A percentile compares a stretch with the other conserved stretches of the same genome.
Conservation (phyloP, 495 filamentous ascomycete genomes). For the Penicillium argentinense region DNA sequence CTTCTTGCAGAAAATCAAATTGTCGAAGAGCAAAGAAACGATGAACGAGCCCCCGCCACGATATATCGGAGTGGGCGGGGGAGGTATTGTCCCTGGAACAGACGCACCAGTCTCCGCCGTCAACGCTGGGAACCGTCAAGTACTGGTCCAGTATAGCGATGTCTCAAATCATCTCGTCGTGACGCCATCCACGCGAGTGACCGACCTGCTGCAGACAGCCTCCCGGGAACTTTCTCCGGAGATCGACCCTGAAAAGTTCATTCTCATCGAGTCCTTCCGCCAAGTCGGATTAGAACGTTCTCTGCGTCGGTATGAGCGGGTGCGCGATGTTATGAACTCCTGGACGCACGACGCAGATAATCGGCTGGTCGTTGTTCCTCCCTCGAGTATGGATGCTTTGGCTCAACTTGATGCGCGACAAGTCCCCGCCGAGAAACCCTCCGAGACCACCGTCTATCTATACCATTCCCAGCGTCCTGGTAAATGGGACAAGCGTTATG, state of each 20-base stretch:
- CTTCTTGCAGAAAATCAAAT: slow-evolving; percentile 27
- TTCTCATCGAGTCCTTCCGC: slow-evolving; percentile 74
- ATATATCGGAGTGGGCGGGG: slow-evolving; percentile 38
- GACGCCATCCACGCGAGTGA: slow-evolving; percentile 68
- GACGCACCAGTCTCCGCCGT: slow-evolving; percentile 84
- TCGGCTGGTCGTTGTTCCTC: slow-evolving; percentile 59
- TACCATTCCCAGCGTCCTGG: slow-evolving; percentile 78
- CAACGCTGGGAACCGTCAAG: slow-evolving; percentile 74
- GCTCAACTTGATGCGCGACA: slow-evolving; percentile 48
- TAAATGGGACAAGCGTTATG: slow-evolving; percentile 83
- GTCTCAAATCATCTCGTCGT: slow-evolving; percentile 62
- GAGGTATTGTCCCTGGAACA: slow-evolving; percentile 58
- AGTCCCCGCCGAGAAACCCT: slow-evolving; percentile 59
- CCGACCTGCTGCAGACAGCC: slow-evolving; percentile 66
- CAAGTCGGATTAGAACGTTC: slow-evolving; percentile 80
- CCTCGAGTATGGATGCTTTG: slow-evolving; percentile 43
- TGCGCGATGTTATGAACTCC: slow-evolving; percentile 87
- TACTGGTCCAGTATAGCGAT: slow-evolving; percentile 67
- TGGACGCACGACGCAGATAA: slow-evolving; percentile 83
- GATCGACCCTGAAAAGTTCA: slow-evolving; percentile 59
- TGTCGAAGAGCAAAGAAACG: slow-evolving; percentile 20
- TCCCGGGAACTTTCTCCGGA: slow-evolving; percentile 51
- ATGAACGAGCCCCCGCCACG: slow-evolving; percentile 11
- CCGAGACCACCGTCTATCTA: slow-evolving; percentile 64
- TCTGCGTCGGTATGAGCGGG: slow-evolving; percentile 80